Base-by-base conservation (phyloP, 1,284 basidiomycete genomes). In the Ceratobasidium sp. region DNA sequence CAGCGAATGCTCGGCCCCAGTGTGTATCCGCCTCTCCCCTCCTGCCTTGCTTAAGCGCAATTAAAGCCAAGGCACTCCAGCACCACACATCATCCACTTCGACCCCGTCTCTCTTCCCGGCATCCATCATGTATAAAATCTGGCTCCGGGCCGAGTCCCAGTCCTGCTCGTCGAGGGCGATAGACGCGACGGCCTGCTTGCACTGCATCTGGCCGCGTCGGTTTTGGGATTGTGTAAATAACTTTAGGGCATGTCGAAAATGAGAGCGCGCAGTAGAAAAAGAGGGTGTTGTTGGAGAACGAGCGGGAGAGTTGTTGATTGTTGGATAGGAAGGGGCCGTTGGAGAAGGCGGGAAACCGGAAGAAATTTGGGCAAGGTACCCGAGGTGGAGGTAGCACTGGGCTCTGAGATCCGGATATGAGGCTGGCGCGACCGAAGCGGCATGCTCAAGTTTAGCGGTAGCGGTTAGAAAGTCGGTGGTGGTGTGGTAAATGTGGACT, bases 391-490 rank as follows among this genome's bases (percentile, higher is more conserved):
- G 56, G 45, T 71, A 71, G 45, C 54, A 45, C 29, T 59, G 67
- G 27, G 67, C 67, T 71, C 59, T 71, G 14, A 71, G 56, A 29
- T 71, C 67, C 7, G 67, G 67, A 24, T 71, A 54, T 15, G 54
- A 57, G 27, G 67, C 24, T 11, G 67, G 67, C 14, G 29, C 50
- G 24, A 71, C 56, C 4, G 67, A 71, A 2, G 45, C 56, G 24
- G 67, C 67, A 19, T 82, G 75, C 31, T 81, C 81, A 7, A 84
- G 78, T 76, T 84, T 83, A 60, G 84, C 84, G 71, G 84, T 82
- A 72, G 81, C 81, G 67, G 84, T 82, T 14, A 83, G 83, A 11
- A 78, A 80, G 31, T 82, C 82, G 19, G 83, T 83, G 2, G 83
- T 82, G n/a, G 83, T 82, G 24, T 79, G 77, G 2, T 83, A 83